Conservation (phyloP, 192 early-diverging fungal genomes). For the Dissophora globulifera region DNA sequence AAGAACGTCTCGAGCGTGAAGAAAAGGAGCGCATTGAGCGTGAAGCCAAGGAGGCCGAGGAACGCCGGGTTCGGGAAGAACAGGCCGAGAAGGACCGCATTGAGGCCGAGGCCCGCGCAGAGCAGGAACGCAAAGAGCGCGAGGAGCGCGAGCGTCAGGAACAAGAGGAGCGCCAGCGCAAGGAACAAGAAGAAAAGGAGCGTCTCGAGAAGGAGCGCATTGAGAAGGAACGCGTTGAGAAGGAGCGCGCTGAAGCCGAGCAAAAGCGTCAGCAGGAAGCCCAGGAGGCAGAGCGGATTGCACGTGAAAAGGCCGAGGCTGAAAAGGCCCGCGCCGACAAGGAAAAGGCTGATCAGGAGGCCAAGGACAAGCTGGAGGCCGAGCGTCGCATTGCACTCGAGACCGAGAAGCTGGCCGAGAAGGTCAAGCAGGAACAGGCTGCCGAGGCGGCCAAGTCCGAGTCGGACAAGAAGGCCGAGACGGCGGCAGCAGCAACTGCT, state of each 20-base stretch:
- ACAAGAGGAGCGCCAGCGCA: constrained; percentile 34
- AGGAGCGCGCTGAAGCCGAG: constrained; percentile 38
- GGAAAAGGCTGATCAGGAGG: constrained; percentile 32
- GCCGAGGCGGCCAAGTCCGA: constrained; percentile 43
- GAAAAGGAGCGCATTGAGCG: constrained; percentile 45
- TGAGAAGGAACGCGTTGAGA: constrained; percentile 36
- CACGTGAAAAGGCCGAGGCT: constrained; percentile 43
- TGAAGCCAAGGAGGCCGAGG: constrained; percentile 45
- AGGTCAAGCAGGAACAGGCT: constrained; percentile 25
- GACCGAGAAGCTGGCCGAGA: constrained; percentile 44
- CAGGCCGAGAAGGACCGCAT: constrained; percentile 46
- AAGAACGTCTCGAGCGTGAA: constrained; percentile 49
- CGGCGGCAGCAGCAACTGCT: no score
- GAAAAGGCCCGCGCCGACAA: constrained; percentile 42
- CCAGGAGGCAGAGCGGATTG: constrained; percentile 39
- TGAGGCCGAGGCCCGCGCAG: constrained; percentile 44
- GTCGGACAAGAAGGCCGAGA: constrained; percentile 29
- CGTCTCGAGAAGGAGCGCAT: constrained; percentile 38
- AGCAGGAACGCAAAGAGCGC: constrained; percentile 18
- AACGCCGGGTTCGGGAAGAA: constrained; percentile 41
- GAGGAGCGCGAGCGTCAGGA: constrained; percentile 42
- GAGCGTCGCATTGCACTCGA: constrained; percentile 27
- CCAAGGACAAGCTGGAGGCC: constrained; percentile 38
- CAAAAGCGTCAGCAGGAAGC: constrained; percentile 43
- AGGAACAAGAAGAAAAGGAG: constrained; percentile 44